Evolutionary conservation across 768 basidiomycete genomes (phyloP).

Genomic region (Atractiella rhizophila): DNA sequence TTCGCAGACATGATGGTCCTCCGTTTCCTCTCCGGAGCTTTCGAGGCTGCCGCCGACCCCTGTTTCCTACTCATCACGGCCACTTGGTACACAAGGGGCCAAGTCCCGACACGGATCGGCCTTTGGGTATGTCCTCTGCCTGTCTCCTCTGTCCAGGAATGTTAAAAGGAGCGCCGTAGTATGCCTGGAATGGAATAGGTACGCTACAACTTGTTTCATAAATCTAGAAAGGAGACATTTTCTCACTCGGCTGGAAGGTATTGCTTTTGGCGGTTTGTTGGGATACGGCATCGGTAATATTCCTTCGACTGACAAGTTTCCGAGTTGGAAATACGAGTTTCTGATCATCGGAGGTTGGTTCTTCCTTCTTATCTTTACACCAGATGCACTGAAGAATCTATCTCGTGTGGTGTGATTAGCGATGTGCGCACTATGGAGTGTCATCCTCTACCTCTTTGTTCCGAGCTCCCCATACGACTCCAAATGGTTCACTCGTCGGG

Average conservation of each 20-base stretch:
- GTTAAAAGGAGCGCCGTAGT: too few relatives aligned
- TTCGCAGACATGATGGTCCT: conserved; percentile 7
- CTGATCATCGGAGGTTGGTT: neutral
- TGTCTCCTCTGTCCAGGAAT: too few relatives aligned
- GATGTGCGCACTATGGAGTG: conserved; percentile 6
- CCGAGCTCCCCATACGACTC: conserved; percentile 11
- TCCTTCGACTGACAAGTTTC: neutral
- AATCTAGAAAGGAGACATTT: neutral
- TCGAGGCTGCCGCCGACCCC: conserved; percentile 11
- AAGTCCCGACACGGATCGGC: neutral
- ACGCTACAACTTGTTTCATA: neutral
- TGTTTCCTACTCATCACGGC: conserved; percentile 4
- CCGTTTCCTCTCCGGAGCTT: conserved; percentile 6
- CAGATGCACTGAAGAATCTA: too few relatives aligned
- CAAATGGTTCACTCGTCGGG: conserved; percentile 20
- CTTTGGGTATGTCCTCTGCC: too few relatives aligned
- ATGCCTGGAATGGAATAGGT: neutral
- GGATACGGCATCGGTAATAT: conserved; percentile 9
- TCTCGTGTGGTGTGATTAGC: conserved; percentile 9
- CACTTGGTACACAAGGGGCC: conserved; percentile 3
- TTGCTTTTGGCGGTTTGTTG: neutral
- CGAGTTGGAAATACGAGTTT: conserved; percentile 7
- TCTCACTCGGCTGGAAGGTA: neutral
- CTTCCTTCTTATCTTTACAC: neutral
- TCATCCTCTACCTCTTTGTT: conserved; percentile 6